phyloP scores from a whole-genome alignment of 1,139 yeast species.

The Groenewaldozyma auringiensis region DNA sequence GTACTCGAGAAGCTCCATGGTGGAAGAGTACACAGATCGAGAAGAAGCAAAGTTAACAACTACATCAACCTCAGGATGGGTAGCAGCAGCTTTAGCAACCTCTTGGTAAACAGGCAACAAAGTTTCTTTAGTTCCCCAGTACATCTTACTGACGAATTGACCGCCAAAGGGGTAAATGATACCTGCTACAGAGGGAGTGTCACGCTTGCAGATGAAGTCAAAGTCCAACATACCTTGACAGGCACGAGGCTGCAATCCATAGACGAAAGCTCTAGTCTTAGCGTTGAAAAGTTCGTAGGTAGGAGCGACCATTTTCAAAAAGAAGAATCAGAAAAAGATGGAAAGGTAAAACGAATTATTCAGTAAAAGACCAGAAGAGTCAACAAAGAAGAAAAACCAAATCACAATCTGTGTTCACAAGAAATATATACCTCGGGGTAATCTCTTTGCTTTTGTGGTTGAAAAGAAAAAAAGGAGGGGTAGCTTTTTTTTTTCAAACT shows the following conservation, averaged over 20 bases:
- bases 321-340: too few relatives aligned
- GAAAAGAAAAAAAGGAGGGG: too few relatives aligned
- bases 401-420: conserved; percentile 6
- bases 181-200: conserved; percentile 42
- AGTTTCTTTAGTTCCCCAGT: conserved; percentile 45
- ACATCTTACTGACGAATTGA: conserved; percentile 40
- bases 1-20: conserved; percentile 40
- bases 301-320: conserved; percentile 8
- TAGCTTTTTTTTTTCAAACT: too few relatives aligned
- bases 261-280: conserved; percentile 40
- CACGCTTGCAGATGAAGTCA: conserved; percentile 41
- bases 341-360: conserved; percentile 24
- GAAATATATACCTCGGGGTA: too few relatives aligned
- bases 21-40: conserved; percentile 41
- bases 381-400: not conserved
- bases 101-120: conserved; percentile 40
- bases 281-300: conserved; percentile 36
- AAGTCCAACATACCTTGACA: conserved; percentile 45
- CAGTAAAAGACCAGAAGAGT: conserved; percentile 23
- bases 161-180: conserved; percentile 43
- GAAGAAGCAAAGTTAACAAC: conserved; percentile 43
- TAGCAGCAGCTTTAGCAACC: conserved; percentile 35
- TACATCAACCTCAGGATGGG: conserved; percentile 43
- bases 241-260: conserved; percentile 40
- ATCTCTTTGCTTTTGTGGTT: too few relatives aligned